phyloP scores from a whole-genome alignment of 2,329 filamentous ascomycete genomes.

The Parafenestella ontariensis region DNA sequence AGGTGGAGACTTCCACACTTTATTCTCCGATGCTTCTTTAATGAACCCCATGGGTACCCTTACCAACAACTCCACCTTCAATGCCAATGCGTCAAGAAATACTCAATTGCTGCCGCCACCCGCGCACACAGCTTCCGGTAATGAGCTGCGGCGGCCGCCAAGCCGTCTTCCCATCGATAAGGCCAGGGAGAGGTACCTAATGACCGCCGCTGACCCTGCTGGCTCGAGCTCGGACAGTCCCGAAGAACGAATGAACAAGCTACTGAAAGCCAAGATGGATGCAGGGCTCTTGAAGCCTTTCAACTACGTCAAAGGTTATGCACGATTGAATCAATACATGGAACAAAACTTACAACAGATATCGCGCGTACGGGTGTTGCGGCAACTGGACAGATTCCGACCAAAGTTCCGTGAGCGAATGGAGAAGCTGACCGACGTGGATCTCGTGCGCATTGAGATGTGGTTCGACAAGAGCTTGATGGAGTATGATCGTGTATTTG shows the following conservation, averaged over 20 bases:
- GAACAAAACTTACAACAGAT: conserved; percentile 82
- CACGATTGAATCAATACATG: conserved; percentile 87
- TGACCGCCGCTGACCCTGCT: conserved; percentile 93
- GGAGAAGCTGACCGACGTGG: conserved; percentile 88
- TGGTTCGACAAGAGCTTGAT: conserved; percentile 97
- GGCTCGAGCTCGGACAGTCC: conserved; percentile 81
- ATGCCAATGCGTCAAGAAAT: conserved; percentile 56
- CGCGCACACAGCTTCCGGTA: conserved; percentile 56
- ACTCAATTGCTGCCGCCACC: conserved; percentile 50
- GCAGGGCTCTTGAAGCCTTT: conserved; percentile 94
- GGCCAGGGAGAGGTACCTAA: conserved; percentile 86
- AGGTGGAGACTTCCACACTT: conserved; percentile 55
- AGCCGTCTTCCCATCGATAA: conserved; percentile 71
- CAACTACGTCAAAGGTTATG: conserved; percentile 98
- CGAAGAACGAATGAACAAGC: conserved; percentile 92
- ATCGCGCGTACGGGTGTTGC: conserved; percentile 88
- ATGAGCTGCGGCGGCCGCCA: conserved; percentile 66
- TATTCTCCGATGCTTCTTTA: conserved; percentile 67
- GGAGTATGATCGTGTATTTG: conserved; percentile 98
- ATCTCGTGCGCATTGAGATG: conserved; percentile 96
- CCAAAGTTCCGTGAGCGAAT: conserved; percentile 97
- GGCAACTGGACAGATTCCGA: conserved; percentile 89
- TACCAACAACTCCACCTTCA: conserved; percentile 38
- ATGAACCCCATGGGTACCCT: conserved; percentile 53
- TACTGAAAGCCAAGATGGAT: conserved; percentile 94